A percentile compares a stretch with the other conserved stretches of the same genome.
These are phyloP conservation scores for Turritis glabra DNA, from an alignment of 345 rosid species.

Conservation along the genomic window DNA sequence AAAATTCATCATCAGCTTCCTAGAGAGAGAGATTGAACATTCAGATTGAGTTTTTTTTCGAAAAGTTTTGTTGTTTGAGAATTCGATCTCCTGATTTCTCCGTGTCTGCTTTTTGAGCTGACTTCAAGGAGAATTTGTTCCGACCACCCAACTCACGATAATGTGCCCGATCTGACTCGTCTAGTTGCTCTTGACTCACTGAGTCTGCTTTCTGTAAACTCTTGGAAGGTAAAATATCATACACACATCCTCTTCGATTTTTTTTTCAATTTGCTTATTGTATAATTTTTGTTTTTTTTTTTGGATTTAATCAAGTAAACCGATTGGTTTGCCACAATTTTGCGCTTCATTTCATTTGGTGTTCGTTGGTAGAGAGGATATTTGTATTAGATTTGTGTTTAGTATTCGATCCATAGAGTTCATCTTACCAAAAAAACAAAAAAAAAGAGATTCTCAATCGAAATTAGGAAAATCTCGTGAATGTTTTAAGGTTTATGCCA, in stretches of 20 bases:
- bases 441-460: too few species aligned
- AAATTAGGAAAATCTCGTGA: too few species aligned
- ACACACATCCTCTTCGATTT: background rate
- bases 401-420: background rate
- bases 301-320: background rate
- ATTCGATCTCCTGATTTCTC: slow-evolving; percentile 19
- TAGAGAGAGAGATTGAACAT: slow-evolving; percentile 1
- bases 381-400: slow-evolving; percentile 15
- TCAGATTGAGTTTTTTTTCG: slow-evolving; percentile 7
- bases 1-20: background rate
- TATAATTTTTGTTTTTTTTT: background rate
- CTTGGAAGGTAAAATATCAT: slow-evolving; percentile 48
- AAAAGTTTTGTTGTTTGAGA: too few species aligned
- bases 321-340: background rate
- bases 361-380: background rate
- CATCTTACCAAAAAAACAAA: background rate
- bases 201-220: slow-evolving; percentile 5
- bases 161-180: slow-evolving; percentile 36
- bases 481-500: slow-evolving; percentile 9
- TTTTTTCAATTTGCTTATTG: slow-evolving; percentile 11
- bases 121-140: background rate
- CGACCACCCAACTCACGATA: slow-evolving; percentile 24
- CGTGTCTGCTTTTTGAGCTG: slow-evolving; percentile 25
- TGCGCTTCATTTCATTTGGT: slow-evolving; percentile 2
- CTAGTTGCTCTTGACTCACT: slow-evolving; percentile 19